Evolutionary conservation across 169 alveolate species (phyloP).

Genomic region (Eimeria falciformis): DNA sequence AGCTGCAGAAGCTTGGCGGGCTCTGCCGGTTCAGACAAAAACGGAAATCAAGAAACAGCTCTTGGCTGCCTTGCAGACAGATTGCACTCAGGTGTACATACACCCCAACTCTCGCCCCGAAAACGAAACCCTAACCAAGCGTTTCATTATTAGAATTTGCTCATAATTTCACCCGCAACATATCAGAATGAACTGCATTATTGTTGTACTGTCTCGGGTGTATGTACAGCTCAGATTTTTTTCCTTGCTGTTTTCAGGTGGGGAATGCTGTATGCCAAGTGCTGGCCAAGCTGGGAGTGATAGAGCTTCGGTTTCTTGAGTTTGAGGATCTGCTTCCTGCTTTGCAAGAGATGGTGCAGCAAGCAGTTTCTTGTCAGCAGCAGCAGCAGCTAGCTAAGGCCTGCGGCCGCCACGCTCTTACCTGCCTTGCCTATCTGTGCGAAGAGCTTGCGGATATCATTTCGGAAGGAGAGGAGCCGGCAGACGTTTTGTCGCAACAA

Average conservation of each 20-base stretch:
- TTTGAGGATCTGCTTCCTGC: constrained; percentile 83
- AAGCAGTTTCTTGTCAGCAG: constrained; percentile 65
- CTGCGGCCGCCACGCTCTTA: constrained; percentile 79
- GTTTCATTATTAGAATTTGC: too few species aligned
- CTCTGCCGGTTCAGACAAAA: constrained; percentile 39
- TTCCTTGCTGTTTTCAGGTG: constrained; percentile 42
- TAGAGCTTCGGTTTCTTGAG: constrained; percentile 82
- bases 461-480: constrained; percentile 79
- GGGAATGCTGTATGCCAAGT: constrained; percentile 84
- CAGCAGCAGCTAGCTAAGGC: constrained; percentile 76
- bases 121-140: too few species aligned
- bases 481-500: constrained; percentile 79
- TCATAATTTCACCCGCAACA: too few species aligned
- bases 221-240: neutral
- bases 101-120: too few species aligned
- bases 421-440: constrained; percentile 83
- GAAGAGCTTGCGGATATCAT: constrained; percentile 82
- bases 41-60: constrained; percentile 68
- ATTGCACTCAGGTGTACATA: constrained; percentile 70
- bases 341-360: constrained; percentile 78
- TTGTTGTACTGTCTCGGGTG: neutral
- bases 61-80: constrained; percentile 74
- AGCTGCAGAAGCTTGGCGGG: constrained; percentile 76
- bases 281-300: constrained; percentile 83
- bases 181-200: neutral